Conservation (phyloP, 331 rosid species). For the Malus hybrid region DNA sequence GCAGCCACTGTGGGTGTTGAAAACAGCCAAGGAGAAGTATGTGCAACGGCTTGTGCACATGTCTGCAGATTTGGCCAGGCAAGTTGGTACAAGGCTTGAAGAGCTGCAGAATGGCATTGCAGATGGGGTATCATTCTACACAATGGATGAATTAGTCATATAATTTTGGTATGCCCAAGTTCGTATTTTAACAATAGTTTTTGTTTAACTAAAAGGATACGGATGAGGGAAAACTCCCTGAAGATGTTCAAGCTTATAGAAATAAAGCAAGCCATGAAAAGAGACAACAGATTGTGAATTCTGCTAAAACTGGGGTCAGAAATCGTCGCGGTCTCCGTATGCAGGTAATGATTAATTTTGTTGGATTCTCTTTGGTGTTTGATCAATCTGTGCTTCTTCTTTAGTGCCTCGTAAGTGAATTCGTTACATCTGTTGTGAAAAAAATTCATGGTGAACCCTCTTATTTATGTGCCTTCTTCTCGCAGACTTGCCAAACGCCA, state of each 20-base stretch:
- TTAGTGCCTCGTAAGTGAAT: background rate
- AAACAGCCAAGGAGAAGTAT: constrained; percentile 76
- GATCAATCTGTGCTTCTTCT: background rate
- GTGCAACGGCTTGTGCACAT: constrained; percentile 75
- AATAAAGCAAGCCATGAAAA: constrained; percentile 43
- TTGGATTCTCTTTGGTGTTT: background rate
- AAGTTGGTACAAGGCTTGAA: constrained; percentile 65
- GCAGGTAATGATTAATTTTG: constrained; percentile 52
- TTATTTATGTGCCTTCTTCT: constrained; percentile 1
- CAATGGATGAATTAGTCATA: background rate
- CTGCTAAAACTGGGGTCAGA: constrained; percentile 82
- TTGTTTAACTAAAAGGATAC: constrained; percentile 32
- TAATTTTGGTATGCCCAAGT: background rate
- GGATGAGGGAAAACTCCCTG: constrained; percentile 21
- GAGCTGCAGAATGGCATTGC: constrained; percentile 37
- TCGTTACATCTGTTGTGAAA: background rate
- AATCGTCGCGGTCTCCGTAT: constrained; percentile 74
- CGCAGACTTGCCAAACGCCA: constrained; percentile 90
- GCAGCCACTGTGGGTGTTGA: constrained; percentile 96
- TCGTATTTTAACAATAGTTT: background rate
- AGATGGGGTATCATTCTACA: constrained; percentile 41
- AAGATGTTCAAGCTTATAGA: constrained; percentile 21
- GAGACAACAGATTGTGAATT: constrained; percentile 62
- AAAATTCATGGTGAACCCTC: background rate
- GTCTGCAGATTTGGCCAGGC: constrained; percentile 92